A percentile compares a stretch with the other conserved stretches of the same genome.
phyloP scores from a whole-genome alignment of 2,329 filamentous ascomycete species.

The Aspergillus bombycis region DNA sequence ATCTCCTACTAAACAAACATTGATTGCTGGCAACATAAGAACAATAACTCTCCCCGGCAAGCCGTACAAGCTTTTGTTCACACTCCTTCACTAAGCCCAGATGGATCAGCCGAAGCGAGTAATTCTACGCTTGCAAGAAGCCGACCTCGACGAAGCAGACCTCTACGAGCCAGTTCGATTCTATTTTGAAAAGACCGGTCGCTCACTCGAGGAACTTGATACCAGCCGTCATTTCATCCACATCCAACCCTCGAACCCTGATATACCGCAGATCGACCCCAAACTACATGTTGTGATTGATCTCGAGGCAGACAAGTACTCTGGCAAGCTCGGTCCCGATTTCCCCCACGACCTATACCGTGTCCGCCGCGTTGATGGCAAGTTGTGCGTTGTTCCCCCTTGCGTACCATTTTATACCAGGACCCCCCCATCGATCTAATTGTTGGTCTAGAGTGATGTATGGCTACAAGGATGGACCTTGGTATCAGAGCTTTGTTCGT shows the following conservation, averaged over 20 bases:
- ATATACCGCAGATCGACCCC: constrained; percentile 4
- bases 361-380: neutral
- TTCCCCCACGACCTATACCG: constrained; percentile 7
- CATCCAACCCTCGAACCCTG: neutral
- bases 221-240: neutral
- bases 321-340: neutral
- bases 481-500: neutral
- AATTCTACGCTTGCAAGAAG: constrained; percentile 5
- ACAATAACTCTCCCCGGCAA: neutral
- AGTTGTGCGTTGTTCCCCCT: neutral
- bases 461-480: neutral
- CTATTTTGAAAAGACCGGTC: neutral
- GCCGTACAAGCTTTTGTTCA: neutral
- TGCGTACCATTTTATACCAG: neutral
- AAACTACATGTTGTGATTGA: constrained; percentile 5
- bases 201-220: neutral
- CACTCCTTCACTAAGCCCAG: neutral
- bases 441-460: neutral
- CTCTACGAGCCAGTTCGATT: neutral
- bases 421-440: neutral
- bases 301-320: neutral
- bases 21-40: neutral
- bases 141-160: neutral
- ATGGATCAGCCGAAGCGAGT: constrained; percentile 1
- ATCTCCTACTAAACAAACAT: neutral